Base-by-base conservation (phyloP, 305 asterid species). In the Fraxinus xanthoxyloides region DNA sequence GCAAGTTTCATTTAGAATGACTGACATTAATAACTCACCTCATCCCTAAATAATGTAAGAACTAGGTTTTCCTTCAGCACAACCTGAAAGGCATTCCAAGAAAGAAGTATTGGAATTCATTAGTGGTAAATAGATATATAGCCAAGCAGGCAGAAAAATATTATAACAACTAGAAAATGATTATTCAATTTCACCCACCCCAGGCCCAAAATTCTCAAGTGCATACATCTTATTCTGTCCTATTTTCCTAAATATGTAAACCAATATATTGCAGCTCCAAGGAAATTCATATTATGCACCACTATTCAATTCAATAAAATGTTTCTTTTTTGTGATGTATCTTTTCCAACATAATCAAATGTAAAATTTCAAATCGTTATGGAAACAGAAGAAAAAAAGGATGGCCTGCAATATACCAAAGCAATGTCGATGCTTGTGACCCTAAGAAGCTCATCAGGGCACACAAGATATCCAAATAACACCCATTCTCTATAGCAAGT, bases 361-460 rank as follows among this genome's bases (percentile, higher is more conserved):
- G 80, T 34, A 75, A 73, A 74, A 77, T 35, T 54, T 34, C 28
- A 79, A 79, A 83, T 81, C 24, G 65, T 7, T 56, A 56, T 56
- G 67, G 67, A 81, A 23, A 83, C 79, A 78, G 85, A 48, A 69
- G 51, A 81, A 76, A 79, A 86, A 81, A 78, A 78, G 56, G 56
- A 67, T 51, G 78, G 84, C 21, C 43, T 65, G 85, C 81, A 77
- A 84, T 34, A 69, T 94, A 97, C 99, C 97, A 91, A 86, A 84
- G 98, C 97, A 86, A 97, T 94, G 87, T 97, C 98, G 59, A 94
- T 93, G 94, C 99, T 97, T 86, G 99, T 93, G 86, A 97, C 98
- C 86, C 99, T 91, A 75, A 94, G 98, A 83, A 97, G 97, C 92
- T 97, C 99, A 54, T 97, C 99, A 30, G 99, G 98, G 85, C 99